Conservation (phyloP, 2,329 filamentous ascomycete species). For the Pseudogymnoascus sp. region DNA sequence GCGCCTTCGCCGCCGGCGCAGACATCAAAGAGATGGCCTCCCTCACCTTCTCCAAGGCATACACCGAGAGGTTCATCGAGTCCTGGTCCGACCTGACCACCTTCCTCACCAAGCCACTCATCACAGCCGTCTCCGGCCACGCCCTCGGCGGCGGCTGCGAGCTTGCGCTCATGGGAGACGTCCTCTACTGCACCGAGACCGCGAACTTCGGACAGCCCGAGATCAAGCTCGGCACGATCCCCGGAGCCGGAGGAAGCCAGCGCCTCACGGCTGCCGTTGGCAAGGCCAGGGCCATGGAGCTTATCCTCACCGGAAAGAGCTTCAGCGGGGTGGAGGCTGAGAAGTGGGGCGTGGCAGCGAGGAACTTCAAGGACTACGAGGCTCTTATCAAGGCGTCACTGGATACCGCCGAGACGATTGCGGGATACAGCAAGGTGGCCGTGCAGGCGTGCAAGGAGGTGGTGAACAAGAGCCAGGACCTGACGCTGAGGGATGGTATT, state of each 20-base stretch:
- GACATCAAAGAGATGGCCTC: slow-evolving; percentile 99
- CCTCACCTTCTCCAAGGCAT: slow-evolving; percentile 80
- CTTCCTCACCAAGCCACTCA: slow-evolving; percentile 83
- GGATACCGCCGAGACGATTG: slow-evolving; percentile 82
- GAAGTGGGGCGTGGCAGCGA: slow-evolving; percentile 83
- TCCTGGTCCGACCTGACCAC: slow-evolving; percentile 83
- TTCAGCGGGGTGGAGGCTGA: slow-evolving; percentile 80
- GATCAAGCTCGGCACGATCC: slow-evolving; percentile 89
- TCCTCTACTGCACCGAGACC: slow-evolving; percentile 77
- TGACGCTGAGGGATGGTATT: slow-evolving; percentile 78
- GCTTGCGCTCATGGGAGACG: slow-evolving; percentile 94
- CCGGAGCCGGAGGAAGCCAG: slow-evolving; percentile 87
- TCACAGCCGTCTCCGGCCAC: slow-evolving; percentile 89
- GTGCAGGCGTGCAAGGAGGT: slow-evolving; percentile 90
- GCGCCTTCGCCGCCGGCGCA: slow-evolving; percentile 88
- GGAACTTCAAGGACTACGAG: slow-evolving; percentile 70
- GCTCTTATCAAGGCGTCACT: slow-evolving; percentile 74
- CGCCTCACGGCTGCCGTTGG: slow-evolving; percentile 74
- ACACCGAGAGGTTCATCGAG: slow-evolving; percentile 88
- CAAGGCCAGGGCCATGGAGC: slow-evolving; percentile 82
- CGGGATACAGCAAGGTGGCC: slow-evolving; percentile 76
- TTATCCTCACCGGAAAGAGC: slow-evolving; percentile 77
- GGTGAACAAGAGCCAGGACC: slow-evolving; percentile 97
- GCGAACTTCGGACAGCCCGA: slow-evolving; percentile 96
- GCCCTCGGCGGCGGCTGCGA: slow-evolving; percentile 94